Evolutionary conservation across 805 yeast genomes (phyloP).

Genomic region (Kodamaea fukazawae): DNA sequence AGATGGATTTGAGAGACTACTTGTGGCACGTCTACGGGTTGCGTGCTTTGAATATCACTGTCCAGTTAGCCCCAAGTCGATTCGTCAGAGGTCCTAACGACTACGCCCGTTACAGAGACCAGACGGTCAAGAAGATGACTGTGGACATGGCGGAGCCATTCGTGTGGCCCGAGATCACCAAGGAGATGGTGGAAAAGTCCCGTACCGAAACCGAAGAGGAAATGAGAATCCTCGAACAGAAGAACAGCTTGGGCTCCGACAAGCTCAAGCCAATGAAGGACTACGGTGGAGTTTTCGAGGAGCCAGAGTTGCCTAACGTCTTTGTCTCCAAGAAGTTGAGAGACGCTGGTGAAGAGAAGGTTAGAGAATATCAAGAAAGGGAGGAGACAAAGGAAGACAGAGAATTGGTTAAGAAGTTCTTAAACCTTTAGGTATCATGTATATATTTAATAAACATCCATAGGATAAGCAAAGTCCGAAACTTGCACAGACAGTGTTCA

Average conservation of each 20-base stretch:
- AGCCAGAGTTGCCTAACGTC: constrained; percentile 39
- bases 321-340: constrained; percentile 31
- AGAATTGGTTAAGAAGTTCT: constrained; percentile 27
- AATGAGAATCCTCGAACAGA: constrained; percentile 50
- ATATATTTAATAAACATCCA: constrained; percentile 1
- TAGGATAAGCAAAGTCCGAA: too few relatives aligned
- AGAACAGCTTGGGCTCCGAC: constrained; percentile 62
- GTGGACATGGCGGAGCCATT: constrained; percentile 95
- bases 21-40: constrained; percentile 86
- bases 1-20: constrained; percentile 91
- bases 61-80: constrained; percentile 74
- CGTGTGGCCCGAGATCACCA: constrained; percentile 77
- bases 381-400: constrained; percentile 27
- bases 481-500: too few relatives aligned
- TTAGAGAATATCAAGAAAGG: constrained; percentile 18
- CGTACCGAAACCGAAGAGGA: constrained; percentile 46
- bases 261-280: constrained; percentile 62
- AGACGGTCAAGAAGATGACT: constrained; percentile 93
- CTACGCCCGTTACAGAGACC: constrained; percentile 68
- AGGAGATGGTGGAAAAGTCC: constrained; percentile 31
- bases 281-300: constrained; percentile 66
- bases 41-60: constrained; percentile 83
- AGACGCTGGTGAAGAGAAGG: constrained; percentile 21
- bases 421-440: constrained; percentile 23
- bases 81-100: constrained; percentile 54